Percentiles rank a stretch among this genome's conserved stretches.
phyloP scores from a whole-genome alignment of 768 basidiomycete genomes.

The Trametes elegans region DNA sequence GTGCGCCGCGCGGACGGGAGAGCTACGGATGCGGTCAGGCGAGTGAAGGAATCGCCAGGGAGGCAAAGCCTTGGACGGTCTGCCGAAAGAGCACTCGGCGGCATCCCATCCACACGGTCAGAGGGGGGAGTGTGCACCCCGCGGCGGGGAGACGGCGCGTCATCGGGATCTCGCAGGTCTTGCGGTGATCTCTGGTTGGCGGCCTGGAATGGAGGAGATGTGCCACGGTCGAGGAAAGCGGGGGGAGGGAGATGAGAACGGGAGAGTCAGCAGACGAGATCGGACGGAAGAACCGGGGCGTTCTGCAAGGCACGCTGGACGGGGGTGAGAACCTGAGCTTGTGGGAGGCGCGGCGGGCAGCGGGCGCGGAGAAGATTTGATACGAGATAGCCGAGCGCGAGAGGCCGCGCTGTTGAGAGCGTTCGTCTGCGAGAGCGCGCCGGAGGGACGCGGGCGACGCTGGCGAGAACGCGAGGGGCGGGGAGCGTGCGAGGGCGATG shows the following conservation, averaged over 20 bases:
- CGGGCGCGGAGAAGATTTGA: constrained; percentile 11
- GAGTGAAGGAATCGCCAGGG: neutral
- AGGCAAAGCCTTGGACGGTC: too few relatives aligned
- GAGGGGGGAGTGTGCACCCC: constrained; percentile 2
- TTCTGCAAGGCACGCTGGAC: constrained; percentile 19
- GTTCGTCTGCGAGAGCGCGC: neutral
- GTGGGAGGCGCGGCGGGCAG: neutral
- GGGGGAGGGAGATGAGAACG: neutral
- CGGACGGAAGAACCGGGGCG: constrained; percentile 3
- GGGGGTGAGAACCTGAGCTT: constrained; percentile 13
- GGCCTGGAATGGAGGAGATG: constrained; percentile 1
- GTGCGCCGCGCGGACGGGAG: neutral
- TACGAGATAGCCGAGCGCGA: constrained; percentile 9
- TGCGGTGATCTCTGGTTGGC: constrained; percentile 4
- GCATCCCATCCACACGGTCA: neutral
- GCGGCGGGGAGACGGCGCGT: constrained; percentile 14
- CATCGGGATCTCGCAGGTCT: constrained; percentile 8
- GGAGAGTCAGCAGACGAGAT: constrained; percentile 17
- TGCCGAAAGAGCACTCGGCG: neutral
- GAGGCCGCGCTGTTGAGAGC: neutral
- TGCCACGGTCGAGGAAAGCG: constrained; percentile 17
- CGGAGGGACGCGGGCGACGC: neutral
- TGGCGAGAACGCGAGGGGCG: neutral
- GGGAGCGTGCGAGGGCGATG: neutral
- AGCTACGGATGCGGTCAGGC: too few relatives aligned